Percentiles rank a stretch among this genome's conserved stretches.
Conservation (phyloP, 495 filamentous ascomycete genomes). For the Neurospora sp. region DNA sequence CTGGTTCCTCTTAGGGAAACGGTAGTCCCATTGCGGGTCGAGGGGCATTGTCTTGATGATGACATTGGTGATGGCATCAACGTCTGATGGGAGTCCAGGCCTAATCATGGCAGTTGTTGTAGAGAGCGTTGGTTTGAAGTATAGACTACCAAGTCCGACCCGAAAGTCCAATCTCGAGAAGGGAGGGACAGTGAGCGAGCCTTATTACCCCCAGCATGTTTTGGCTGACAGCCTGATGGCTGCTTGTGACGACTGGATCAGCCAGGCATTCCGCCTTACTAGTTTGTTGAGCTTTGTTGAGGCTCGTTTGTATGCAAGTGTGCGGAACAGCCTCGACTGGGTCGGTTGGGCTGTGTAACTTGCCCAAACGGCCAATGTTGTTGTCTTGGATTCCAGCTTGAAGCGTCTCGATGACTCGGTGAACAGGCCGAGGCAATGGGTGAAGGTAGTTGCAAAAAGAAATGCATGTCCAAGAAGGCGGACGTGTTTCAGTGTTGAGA, state of each 20-base stretch:
- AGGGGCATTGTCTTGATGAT: constrained; percentile 27
- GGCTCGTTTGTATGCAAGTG: neutral
- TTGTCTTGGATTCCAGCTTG: neutral
- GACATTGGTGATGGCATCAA: constrained; percentile 26
- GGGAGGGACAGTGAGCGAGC: neutral
- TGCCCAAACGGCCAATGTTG: neutral
- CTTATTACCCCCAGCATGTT: neutral
- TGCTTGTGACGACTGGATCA: neutral
- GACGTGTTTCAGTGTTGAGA: neutral
- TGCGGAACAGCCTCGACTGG: neutral
- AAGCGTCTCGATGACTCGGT: neutral
- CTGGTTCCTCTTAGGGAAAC: constrained; percentile 21
- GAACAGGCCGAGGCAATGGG: neutral
- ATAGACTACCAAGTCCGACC: neutral
- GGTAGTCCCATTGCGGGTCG: constrained; percentile 30
- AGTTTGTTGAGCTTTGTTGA: neutral
- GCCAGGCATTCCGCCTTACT: neutral
- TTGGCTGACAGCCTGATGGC: neutral
- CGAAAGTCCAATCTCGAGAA: neutral
- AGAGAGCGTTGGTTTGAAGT: neutral
- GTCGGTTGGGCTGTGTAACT: neutral
- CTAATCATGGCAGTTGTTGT: constrained; percentile 14
- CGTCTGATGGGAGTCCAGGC: constrained; percentile 15
- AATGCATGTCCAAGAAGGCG: neutral
- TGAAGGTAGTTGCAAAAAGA: neutral